Percentiles rank a stretch among this genome's conserved stretches.
Conservation (phyloP, 2,329 filamentous ascomycete genomes). For the Calonectria hongkongensis region DNA sequence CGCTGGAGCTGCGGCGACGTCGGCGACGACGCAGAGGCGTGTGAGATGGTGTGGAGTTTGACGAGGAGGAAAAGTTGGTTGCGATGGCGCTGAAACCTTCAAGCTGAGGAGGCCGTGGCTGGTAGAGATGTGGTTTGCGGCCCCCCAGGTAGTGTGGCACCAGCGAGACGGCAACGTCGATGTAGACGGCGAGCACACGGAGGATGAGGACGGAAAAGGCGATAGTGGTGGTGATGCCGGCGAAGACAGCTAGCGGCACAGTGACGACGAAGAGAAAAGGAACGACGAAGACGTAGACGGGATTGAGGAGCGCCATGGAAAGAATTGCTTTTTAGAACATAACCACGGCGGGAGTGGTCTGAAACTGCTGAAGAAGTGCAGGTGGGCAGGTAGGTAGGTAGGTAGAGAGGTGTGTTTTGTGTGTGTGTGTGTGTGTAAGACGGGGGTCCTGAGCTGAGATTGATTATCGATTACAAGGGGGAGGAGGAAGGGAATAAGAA, state of each 20-base stretch:
- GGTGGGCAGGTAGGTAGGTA: not conserved
- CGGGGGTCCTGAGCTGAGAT: slow-evolving; percentile 25
- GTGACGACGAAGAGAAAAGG: slow-evolving; percentile 79
- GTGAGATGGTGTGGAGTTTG: slow-evolving; percentile 46
- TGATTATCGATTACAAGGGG: slow-evolving; percentile 22
- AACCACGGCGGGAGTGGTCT: slow-evolving; percentile 24
- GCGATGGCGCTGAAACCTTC: slow-evolving; percentile 23
- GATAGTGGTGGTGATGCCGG: slow-evolving; percentile 77
- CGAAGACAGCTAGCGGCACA: slow-evolving; percentile 77
- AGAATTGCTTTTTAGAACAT: slow-evolving; percentile 47
- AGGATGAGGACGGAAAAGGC: slow-evolving; percentile 77
- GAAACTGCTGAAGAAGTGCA: not conserved
- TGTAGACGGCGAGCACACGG: slow-evolving; percentile 76
- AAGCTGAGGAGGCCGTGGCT: slow-evolving; percentile 41
- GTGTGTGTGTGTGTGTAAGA: slow-evolving; percentile 24
- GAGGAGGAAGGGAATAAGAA: slow-evolving; percentile 33
- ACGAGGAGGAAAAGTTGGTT: slow-evolving; percentile 42
- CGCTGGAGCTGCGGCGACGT: slow-evolving; percentile 61
- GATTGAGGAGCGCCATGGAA: slow-evolving; percentile 72
- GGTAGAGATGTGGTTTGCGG: slow-evolving; percentile 58
- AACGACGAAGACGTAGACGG: slow-evolving; percentile 73
- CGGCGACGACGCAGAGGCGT: slow-evolving; percentile 52
- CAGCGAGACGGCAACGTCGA: slow-evolving; percentile 76
- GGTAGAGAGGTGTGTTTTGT: slow-evolving; percentile 29
- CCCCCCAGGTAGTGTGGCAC: slow-evolving; percentile 73